Conservation (phyloP, 1,284 basidiomycete genomes). For the Marasmius fiardii region DNA sequence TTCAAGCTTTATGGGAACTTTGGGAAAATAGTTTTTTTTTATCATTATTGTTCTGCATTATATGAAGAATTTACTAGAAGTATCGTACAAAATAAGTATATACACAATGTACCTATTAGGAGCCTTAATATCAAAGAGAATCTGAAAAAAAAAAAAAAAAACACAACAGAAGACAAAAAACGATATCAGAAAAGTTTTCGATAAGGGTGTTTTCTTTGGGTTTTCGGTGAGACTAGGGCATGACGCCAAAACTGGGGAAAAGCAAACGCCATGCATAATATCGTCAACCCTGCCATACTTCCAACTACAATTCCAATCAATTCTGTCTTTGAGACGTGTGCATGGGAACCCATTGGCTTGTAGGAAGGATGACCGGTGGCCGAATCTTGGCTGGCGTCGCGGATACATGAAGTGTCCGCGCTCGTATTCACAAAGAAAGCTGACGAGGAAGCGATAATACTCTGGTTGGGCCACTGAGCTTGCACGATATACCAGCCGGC, state of each 20-base stretch:
- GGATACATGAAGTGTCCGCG: slow-evolving; percentile 35
- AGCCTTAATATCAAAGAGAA: slow-evolving; percentile 2
- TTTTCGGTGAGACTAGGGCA: not conserved
- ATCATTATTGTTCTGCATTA: slow-evolving; percentile 21
- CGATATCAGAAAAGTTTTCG: not conserved
- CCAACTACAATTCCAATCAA: slow-evolving; percentile 5
- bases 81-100: slow-evolving; percentile 8
- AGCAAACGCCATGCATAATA: slow-evolving; percentile 3
- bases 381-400: not conserved
- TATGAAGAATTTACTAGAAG: slow-evolving; percentile 4
- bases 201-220: not conserved
- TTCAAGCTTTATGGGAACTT: slow-evolving; percentile 79
- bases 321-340: not conserved
- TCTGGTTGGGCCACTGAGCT: slow-evolving; percentile 22
- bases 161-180: too few species aligned
- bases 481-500: slow-evolving; percentile 39
- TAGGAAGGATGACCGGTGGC: not conserved
- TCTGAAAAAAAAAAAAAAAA: not conserved
- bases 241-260: slow-evolving; percentile 5
- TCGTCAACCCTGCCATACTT: not conserved
- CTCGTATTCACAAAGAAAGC: slow-evolving; percentile 39
- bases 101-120: slow-evolving; percentile 11
- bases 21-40: slow-evolving; percentile 39
- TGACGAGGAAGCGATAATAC: not conserved
- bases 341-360: not conserved